phyloP scores from a whole-genome alignment of 2,329 filamentous ascomycete species.

The Fusarium sp. region DNA sequence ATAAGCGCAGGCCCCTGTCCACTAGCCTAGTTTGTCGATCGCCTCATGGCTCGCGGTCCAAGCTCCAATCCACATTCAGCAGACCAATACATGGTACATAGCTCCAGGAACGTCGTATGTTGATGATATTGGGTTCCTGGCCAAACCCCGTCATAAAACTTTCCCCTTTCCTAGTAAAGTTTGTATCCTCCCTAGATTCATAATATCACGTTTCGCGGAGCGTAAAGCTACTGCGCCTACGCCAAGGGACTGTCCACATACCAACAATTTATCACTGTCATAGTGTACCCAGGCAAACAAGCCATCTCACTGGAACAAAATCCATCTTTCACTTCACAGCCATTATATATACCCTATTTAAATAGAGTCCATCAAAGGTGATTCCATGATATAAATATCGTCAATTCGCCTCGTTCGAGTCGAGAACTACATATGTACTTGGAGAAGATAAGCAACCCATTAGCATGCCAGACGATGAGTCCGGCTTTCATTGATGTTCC shows the following conservation, averaged over 20 bases:
- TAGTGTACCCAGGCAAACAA: not conserved
- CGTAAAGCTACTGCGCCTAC: not conserved
- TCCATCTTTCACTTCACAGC: not conserved
- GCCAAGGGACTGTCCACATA: not conserved
- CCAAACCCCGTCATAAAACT: not conserved
- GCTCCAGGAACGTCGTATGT: not conserved
- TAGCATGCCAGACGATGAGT: slow-evolving; percentile 24
- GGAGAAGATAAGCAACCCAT: slow-evolving; percentile 26
- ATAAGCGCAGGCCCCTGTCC: slow-evolving; percentile 7
- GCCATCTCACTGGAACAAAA: not conserved
- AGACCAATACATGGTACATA: not conserved
- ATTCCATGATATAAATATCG: slow-evolving; percentile 10
- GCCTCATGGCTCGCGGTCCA: slow-evolving; percentile 18
- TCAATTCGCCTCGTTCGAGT: slow-evolving; percentile 32
- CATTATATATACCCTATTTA: not conserved
- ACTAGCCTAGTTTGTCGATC: slow-evolving; percentile 22
- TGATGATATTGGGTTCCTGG: not conserved
- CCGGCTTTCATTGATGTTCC: slow-evolving; percentile 24
- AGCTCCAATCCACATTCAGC: slow-evolving; percentile 31
- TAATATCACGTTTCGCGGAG: not conserved
- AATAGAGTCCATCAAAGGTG: not conserved
- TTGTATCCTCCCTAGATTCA: not conserved
- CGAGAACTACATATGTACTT: slow-evolving; percentile 31
- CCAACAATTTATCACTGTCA: not conserved
- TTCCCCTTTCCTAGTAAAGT: not conserved